These are phyloP conservation scores for Austropuccinia psidii DNA, from an alignment of 1,284 basidiomycete genomes.

Conservation along the genomic window DNA sequence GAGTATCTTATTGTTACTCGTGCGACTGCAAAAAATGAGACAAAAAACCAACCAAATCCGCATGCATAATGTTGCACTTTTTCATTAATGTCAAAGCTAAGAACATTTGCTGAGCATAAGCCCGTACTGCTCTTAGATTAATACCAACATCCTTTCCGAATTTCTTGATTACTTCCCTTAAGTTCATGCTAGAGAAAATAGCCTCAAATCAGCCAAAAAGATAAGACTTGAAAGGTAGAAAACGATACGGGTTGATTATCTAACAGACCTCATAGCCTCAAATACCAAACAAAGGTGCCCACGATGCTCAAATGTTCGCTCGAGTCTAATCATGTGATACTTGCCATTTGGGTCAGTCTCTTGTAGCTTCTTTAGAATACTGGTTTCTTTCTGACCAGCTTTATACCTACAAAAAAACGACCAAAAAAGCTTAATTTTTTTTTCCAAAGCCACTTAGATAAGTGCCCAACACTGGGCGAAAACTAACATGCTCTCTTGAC, in stretches of 20 bases:
- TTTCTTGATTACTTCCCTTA: conserved; percentile 95
- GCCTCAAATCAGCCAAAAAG: not conserved
- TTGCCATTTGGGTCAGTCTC: conserved; percentile 91
- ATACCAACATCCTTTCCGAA: conserved; percentile 97
- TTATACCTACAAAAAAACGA: conserved; percentile 63
- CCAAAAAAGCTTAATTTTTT: not conserved
- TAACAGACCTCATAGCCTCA: conserved; percentile 72
- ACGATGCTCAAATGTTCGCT: conserved; percentile 89
- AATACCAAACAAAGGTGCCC: conserved; percentile 96
- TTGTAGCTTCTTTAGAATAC: conserved; percentile 75
- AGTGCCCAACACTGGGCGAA: not conserved
- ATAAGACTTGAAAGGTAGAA: not conserved
- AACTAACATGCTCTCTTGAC: conserved; percentile 90
- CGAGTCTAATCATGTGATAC: conserved; percentile 84
- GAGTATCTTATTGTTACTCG: too few relatives aligned
- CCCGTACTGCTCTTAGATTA: conserved; percentile 91
- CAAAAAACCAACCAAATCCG: conserved; percentile 59
- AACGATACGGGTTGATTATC: conserved; percentile 4
- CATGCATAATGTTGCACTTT: conserved; percentile 90
- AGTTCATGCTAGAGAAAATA: conserved; percentile 68
- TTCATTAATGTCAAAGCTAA: conserved; percentile 73
- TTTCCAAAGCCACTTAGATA: too few relatives aligned
- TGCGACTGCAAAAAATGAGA: too few relatives aligned
- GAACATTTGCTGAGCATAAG: conserved; percentile 94
- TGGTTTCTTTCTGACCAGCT: conserved; percentile 84